These are phyloP conservation scores for Pachysolen tannophilus DNA, from an alignment of 805 yeast species.

Conservation along the genomic window DNA sequence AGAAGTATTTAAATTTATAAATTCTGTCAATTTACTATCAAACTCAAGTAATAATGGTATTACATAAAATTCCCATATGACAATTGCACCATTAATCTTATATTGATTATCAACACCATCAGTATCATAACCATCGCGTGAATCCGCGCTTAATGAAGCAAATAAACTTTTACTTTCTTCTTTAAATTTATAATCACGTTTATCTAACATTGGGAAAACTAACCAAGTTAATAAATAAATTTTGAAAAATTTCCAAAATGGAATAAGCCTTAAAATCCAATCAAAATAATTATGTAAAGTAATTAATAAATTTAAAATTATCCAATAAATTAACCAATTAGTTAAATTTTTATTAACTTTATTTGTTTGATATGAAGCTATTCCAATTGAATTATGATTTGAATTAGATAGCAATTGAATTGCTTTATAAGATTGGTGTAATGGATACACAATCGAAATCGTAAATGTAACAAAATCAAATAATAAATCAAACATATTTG, in stretches of 20 bases:
- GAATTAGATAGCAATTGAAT: constrained; percentile 10
- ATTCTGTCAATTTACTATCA: constrained; percentile 24
- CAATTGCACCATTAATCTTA: constrained; percentile 29
- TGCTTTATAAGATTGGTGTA: constrained; percentile 22
- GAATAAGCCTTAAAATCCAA: constrained; percentile 36
- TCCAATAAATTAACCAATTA: constrained; percentile 57
- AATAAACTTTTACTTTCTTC: background rate
- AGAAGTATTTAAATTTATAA: constrained; percentile 8
- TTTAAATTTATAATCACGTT: constrained; percentile 7
- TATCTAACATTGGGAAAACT: constrained; percentile 22
- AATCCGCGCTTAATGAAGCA: background rate
- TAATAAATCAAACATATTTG: constrained; percentile 25
- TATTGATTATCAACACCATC: constrained; percentile 1
- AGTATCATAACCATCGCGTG: background rate
- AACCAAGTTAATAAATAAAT: constrained; percentile 46
- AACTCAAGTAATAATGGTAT: constrained; percentile 29
- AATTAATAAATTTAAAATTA: constrained; percentile 39
- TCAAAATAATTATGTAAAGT: constrained; percentile 13
- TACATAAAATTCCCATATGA: constrained; percentile 27
- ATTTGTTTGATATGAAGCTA: no score
- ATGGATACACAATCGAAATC: constrained; percentile 33
- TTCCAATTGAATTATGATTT: no score
- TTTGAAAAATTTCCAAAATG: constrained; percentile 43
- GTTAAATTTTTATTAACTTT: constrained; percentile 15
- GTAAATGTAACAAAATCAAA: constrained; percentile 25